phyloP scores from a whole-genome alignment of 805 yeast species.

The Yarrowia osloensis region DNA sequence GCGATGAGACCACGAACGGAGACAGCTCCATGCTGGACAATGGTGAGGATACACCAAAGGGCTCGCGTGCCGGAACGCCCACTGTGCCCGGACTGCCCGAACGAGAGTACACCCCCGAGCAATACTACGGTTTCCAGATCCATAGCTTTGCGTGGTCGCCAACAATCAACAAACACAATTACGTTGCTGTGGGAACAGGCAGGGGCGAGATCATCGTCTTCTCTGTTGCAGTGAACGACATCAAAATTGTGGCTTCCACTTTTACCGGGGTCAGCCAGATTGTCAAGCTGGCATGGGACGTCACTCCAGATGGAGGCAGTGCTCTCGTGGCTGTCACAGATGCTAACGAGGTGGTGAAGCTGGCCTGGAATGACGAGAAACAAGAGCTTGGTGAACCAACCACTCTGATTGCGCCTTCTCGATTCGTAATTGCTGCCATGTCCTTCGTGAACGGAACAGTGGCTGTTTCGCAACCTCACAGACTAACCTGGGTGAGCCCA shows the following conservation, averaged over 20 bases:
- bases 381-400: not conserved
- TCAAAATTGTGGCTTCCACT: not conserved
- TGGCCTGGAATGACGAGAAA: not conserved
- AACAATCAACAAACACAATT: not conserved
- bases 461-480: slow-evolving; percentile 10
- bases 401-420: not conserved
- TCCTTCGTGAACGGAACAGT: not conserved
- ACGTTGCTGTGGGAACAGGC: slow-evolving; percentile 11
- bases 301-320: not conserved
- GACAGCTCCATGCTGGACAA: not conserved
- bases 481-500: not conserved
- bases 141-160: slow-evolving; percentile 28
- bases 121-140: slow-evolving; percentile 15
- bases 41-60: not conserved
- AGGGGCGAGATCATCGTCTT: not conserved
- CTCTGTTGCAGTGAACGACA: not conserved
- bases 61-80: not conserved
- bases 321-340: not conserved
- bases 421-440: not conserved
- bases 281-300: slow-evolving; percentile 3
- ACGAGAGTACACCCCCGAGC: slow-evolving; percentile 4
- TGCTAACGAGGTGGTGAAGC: not conserved
- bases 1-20: not conserved
- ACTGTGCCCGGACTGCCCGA: not conserved
- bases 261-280: not conserved